Percentiles rank a stretch among this genome's conserved stretches.
Evolutionary conservation across 2,329 filamentous ascomycete genomes (phyloP).

Genomic region (Amphichorda felina): DNA sequence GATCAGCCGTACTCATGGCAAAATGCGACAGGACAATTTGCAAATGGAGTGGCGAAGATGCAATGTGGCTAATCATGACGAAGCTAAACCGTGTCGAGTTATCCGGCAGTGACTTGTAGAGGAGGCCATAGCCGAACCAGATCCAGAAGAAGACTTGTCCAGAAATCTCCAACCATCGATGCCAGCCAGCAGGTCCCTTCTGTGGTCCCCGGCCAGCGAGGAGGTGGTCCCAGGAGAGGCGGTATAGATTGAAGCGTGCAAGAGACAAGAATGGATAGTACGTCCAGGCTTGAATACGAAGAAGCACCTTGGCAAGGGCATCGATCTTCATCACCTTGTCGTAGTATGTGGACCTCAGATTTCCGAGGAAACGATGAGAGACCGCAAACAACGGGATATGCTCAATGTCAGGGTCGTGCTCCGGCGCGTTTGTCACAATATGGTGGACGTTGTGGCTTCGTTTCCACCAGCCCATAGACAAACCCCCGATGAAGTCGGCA

Average conservation of each 20-base stretch:
- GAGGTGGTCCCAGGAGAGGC: conserved; percentile 55
- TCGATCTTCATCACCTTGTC: conserved; percentile 53
- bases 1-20: conserved; percentile 50
- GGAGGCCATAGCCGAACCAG: conserved; percentile 44
- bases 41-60: conserved; percentile 57
- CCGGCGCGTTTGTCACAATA: conserved; percentile 87
- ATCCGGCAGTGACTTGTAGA: conserved; percentile 36
- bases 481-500: conserved; percentile 77
- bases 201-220: conserved; percentile 43
- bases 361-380: conserved; percentile 67
- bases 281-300: conserved; percentile 51
- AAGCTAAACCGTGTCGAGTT: conserved; percentile 54
- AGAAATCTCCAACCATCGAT: conserved; percentile 51
- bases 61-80: conserved; percentile 50
- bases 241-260: conserved; percentile 62
- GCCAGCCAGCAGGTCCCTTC: conserved; percentile 49
- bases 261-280: conserved; percentile 59
- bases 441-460: conserved; percentile 93
- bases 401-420: conserved; percentile 92
- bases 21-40: conserved; percentile 65
- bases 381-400: conserved; percentile 84
- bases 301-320: conserved; percentile 41
- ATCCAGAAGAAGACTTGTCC: conserved; percentile 58
- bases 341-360: conserved; percentile 71
- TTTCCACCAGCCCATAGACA: conserved; percentile 97